These are phyloP conservation scores for Gossypium stocksii DNA, from an alignment of 345 rosid species.

Conservation along the genomic window DNA sequence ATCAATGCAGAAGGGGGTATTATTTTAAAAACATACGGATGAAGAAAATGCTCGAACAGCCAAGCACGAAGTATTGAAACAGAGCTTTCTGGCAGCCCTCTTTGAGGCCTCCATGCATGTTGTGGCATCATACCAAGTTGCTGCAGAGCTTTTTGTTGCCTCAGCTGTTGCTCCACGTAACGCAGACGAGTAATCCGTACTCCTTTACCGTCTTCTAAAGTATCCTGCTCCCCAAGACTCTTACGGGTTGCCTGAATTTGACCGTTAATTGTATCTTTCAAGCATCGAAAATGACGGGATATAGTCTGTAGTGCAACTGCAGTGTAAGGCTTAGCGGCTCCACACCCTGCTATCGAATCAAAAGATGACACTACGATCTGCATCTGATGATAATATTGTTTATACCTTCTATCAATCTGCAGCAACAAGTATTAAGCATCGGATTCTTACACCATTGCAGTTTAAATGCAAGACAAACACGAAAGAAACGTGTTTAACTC, in stretches of 20 bases:
- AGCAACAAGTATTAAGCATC: conserved; percentile 1
- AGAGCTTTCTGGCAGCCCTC: conserved; percentile 90
- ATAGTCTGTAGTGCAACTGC: conserved; percentile 85
- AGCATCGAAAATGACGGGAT: conserved; percentile 89
- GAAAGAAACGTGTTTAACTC: neutral
- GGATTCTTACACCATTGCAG: neutral
- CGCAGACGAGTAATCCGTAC: conserved; percentile 77
- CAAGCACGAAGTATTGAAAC: conserved; percentile 94
- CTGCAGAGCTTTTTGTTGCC: conserved; percentile 88
- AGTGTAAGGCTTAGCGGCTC: conserved; percentile 92
- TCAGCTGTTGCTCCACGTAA: conserved; percentile 86
- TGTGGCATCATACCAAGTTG: conserved; percentile 90
- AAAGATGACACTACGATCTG: conserved; percentile 94
- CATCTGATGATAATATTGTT: conserved; percentile 94
- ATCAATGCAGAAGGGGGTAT: neutral
- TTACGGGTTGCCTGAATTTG: conserved; percentile 62
- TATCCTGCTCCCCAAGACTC: conserved; percentile 83
- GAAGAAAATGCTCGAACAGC: conserved; percentile 98
- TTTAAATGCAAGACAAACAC: neutral
- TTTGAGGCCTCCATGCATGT: conserved; percentile 93
- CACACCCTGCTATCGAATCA: conserved; percentile 71
- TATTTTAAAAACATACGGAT: conserved; percentile 58
- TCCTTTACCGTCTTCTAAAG: conserved; percentile 49
- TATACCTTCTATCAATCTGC: conserved; percentile 92
- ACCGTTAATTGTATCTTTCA: conserved; percentile 74